Evolutionary conservation across 306 rosid genomes (phyloP).

Genomic region (Benincasa hispida): DNA sequence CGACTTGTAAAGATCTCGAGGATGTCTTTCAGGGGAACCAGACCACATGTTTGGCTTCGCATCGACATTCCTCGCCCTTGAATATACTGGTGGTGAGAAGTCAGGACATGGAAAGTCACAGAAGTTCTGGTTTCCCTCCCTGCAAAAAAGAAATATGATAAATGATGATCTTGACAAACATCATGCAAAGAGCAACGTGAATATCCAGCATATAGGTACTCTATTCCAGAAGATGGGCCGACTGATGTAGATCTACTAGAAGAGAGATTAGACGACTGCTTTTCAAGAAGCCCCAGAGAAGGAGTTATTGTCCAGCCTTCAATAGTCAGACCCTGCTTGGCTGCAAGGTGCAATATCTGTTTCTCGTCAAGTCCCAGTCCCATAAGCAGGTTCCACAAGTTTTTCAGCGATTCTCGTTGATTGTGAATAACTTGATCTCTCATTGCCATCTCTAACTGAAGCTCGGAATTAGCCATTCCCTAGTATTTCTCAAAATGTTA

Average conservation of each 20-base stretch:
- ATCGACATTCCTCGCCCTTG: conserved; percentile 20
- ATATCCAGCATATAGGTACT: conserved; percentile 14
- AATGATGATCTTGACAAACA: conserved; percentile 5
- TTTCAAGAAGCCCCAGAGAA: conserved; percentile 22
- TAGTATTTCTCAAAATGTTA: conserved; percentile 8
- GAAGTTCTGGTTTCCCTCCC: conserved; percentile 32
- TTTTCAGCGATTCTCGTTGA: conserved; percentile 38
- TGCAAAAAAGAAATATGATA: conserved; percentile 13
- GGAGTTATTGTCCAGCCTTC: conserved; percentile 32
- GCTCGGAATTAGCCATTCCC: conserved; percentile 56
- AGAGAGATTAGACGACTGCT: conserved; percentile 18
- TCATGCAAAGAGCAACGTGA: conserved; percentile 25
- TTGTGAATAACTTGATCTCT: conserved; percentile 52
- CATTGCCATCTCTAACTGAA: conserved; percentile 56
- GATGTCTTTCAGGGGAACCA: conserved; percentile 9
- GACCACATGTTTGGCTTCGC: conserved; percentile 18
- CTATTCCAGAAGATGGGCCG: conserved; percentile 8
- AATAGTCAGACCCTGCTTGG: conserved; percentile 39
- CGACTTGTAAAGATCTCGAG: conserved; percentile 19
- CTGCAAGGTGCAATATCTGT: conserved; percentile 34
- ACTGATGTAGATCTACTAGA: conserved; percentile 15
- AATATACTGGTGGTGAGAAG: conserved; percentile 23
- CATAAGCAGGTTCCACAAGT: conserved; percentile 46
- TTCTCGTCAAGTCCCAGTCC: conserved; percentile 46
- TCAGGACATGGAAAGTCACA: conserved; percentile 23